phyloP scores from a whole-genome alignment of 202 grass and related monocot species.

The Zoysia matrella region DNA sequence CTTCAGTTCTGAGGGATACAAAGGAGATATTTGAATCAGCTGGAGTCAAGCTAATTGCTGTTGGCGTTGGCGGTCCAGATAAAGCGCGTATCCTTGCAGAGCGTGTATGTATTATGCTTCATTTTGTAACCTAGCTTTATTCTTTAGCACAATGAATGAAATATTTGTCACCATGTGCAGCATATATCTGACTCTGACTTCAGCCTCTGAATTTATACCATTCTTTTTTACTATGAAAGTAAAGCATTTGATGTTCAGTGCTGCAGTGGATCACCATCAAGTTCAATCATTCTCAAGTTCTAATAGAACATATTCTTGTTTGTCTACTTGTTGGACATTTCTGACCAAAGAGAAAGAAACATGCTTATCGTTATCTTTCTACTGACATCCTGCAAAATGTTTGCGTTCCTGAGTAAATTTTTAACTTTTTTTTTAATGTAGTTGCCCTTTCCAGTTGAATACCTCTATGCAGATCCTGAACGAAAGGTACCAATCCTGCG shows the following conservation, averaged over 20 bases:
- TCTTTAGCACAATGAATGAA: neutral
- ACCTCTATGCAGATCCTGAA: constrained; percentile 87
- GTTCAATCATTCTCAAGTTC: neutral
- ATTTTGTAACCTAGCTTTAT: constrained; percentile 25
- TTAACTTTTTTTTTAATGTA: constrained; percentile 41
- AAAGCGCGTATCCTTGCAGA: constrained; percentile 88
- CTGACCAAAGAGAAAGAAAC: neutral
- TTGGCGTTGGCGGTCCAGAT: constrained; percentile 75
- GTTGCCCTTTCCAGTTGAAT: constrained; percentile 89
- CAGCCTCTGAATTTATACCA: neutral
- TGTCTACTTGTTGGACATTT: neutral
- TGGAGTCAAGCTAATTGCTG: constrained; percentile 73
- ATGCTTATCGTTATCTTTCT: neutral
- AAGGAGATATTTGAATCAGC: constrained; percentile 75
- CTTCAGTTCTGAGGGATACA: constrained; percentile 68
- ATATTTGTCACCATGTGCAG: neutral
- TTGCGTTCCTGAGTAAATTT: neutral
- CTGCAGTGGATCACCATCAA: neutral
- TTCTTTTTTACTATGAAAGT: neutral
- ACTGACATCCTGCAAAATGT: neutral
- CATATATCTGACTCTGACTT: neutral
- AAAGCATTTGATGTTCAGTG: neutral
- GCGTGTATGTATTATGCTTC: constrained; percentile 47
- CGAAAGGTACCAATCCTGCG: constrained; percentile 56
- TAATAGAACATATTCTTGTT: neutral